Evolutionary conservation across 2,329 filamentous ascomycete genomes (phyloP).

Genomic region (Neofusicoccum laricinum): DNA sequence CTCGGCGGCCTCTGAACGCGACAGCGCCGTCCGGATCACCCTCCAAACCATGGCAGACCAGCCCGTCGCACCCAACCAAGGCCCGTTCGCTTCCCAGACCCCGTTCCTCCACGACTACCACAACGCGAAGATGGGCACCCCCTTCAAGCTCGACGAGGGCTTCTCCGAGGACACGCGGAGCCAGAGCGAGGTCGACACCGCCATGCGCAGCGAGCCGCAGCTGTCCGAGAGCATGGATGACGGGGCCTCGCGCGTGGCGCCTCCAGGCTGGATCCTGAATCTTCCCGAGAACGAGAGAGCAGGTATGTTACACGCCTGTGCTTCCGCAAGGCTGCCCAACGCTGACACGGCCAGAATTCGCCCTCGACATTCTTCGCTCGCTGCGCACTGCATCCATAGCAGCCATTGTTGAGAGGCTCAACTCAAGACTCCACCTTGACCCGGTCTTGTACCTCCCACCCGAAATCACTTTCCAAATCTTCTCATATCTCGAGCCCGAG

Average conservation of each 20-base stretch:
- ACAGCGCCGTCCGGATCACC: background rate
- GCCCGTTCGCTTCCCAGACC: conserved; percentile 26
- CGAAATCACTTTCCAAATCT: conserved; percentile 86
- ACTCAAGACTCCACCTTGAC: conserved; percentile 86
- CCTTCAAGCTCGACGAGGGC: conserved; percentile 67
- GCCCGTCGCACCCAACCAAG: conserved; percentile 23
- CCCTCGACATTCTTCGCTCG: conserved; percentile 72
- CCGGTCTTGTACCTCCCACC: conserved; percentile 81
- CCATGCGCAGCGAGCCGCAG: conserved; percentile 35
- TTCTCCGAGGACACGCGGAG: conserved; percentile 73
- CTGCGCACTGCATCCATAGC: conserved; percentile 78
- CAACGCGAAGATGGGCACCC: conserved; percentile 30
- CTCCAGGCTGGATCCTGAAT: conserved; percentile 55
- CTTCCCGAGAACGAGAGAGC: conserved; percentile 55
- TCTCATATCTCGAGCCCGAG: conserved; percentile 77
- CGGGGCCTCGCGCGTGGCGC: conserved; percentile 37
- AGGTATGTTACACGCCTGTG: conserved; percentile 40
- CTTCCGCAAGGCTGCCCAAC: conserved; percentile 3
- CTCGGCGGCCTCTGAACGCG: conserved; percentile 6
- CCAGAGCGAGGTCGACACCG: conserved; percentile 40
- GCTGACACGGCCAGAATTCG: conserved; percentile 60
- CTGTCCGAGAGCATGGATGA: conserved; percentile 28
- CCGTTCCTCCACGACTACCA: conserved; percentile 36
- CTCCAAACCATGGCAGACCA: conserved; percentile 31
- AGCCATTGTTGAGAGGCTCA: conserved; percentile 74